These are phyloP conservation scores for Bothriochloa decipiens DNA, from an alignment of 176 grass and related monocot species.

Conservation along the genomic window DNA sequence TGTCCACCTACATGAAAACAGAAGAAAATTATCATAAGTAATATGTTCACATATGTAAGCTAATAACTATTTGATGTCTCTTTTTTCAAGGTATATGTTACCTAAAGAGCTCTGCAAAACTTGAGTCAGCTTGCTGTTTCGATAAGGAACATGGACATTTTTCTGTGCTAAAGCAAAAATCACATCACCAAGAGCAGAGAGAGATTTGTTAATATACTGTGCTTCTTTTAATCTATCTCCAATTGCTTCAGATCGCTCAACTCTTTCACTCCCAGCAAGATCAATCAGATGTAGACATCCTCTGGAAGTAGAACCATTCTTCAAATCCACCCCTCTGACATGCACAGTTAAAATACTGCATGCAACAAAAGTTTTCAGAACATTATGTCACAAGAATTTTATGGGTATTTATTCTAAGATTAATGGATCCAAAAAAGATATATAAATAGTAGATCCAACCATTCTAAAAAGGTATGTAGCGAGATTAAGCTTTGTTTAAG, in stretches of 20 bases:
- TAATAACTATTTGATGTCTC: conserved; percentile 39
- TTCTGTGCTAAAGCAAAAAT: conserved; percentile 90
- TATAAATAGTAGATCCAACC: neutral
- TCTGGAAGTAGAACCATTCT: conserved; percentile 82
- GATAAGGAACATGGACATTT: conserved; percentile 82
- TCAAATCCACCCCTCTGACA: conserved; percentile 82
- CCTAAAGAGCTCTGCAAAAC: conserved; percentile 98
- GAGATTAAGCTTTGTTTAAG: neutral
- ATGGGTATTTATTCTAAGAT: neutral
- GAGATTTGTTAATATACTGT: conserved; percentile 89
- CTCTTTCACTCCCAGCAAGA: conserved; percentile 97
- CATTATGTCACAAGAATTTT: conserved; percentile 21
- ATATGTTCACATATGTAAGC: neutral
- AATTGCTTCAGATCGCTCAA: conserved; percentile 93
- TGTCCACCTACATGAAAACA: conserved; percentile 77
- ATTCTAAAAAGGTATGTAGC: neutral
- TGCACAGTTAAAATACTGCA: conserved; percentile 96
- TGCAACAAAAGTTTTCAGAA: conserved; percentile 28
- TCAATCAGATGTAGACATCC: conserved; percentile 95
- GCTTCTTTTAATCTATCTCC: conserved; percentile 96
- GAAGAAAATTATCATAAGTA: conserved; percentile 4
- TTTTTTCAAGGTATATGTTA: conserved; percentile 27
- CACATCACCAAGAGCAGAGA: conserved; percentile 94
- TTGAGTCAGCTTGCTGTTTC: conserved; percentile 99
- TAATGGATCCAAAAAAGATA: neutral